Evolutionary conservation across 2,329 filamentous ascomycete genomes (phyloP), one percentile per base, ranked within the genome.

Genomic region (Ophiostoma novo-ulmi): DNA sequence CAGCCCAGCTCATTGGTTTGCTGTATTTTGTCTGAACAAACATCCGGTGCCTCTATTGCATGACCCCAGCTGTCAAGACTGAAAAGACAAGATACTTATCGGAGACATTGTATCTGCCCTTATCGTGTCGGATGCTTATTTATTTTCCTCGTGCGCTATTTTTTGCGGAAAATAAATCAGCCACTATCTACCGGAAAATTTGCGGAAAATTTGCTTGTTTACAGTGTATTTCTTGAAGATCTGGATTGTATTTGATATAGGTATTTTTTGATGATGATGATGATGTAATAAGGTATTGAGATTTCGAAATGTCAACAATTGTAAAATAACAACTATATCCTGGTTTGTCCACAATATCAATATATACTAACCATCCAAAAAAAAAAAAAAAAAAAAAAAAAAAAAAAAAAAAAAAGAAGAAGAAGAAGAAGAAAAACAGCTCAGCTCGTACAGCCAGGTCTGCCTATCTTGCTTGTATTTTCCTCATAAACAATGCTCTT

Each of bases 141-240:
- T 65, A 65, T 65, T 65, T 65, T 65, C 63, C 63, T 65, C 36
- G 20, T 65, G 63, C 63, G 63, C 20, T 65, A 65, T 65, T 65
- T 58, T 52, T 65, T 65, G 63, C 63, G 63, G 63, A 65, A 22
- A 65, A 65, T 65, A 65, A 65, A 65, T 65, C 35, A 20, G 63
- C 63, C 20, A 22, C 63, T 39, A 65, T 22, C 63, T 22, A 39
- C 63, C 36, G 63, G 41, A 65, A 20, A 39, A 22, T n/a, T 3
- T 13, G 36, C 63, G 35, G 63, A 26, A 20, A 7, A 41, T n/a
- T 39, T 39, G 63, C 38, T 36, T 39, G 11, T 26, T 65, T 39
- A 39, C 31, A 38, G 6, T 63, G n/a, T 13, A 13, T 39, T 22
- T 41, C 26, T 2, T 22, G 63, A n/a, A 39, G 17, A 36, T 64